Evolutionary conservation across 2,329 filamentous ascomycete genomes (phyloP).

Genomic region (Penicillium expansum): DNA sequence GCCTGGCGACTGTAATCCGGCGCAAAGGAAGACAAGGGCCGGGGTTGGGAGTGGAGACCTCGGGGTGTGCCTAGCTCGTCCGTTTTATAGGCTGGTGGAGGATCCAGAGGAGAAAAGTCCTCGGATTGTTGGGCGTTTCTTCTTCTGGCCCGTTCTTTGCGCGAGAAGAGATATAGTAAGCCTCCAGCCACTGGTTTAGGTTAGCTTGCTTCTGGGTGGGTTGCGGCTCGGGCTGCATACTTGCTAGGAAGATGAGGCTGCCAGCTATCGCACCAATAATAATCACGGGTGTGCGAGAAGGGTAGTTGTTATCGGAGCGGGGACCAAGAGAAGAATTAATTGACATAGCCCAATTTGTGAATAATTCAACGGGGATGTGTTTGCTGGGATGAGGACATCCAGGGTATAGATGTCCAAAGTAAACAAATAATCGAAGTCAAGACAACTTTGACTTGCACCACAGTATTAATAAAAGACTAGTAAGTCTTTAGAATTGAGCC

Average conservation of each 20-base stretch:
- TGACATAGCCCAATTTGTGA: conserved; percentile 1
- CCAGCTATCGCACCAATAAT: conserved; percentile 6
- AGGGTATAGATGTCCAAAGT: background rate
- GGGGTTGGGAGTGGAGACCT: conserved; percentile 20
- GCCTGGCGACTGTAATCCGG: conserved; percentile 20
- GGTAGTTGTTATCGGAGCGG: background rate
- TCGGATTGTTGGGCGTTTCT: conserved; percentile 15
- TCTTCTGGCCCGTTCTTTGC: conserved; percentile 25
- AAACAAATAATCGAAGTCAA: background rate
- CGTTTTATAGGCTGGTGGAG: conserved; percentile 20
- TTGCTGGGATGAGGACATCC: background rate
- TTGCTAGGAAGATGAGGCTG: conserved; percentile 7
- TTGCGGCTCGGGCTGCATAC: conserved; percentile 10
- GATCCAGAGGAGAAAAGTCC: conserved; percentile 4
- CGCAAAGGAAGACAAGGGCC: conserved; percentile 26
- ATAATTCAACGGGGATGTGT: background rate
- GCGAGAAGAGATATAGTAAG: conserved; percentile 22
- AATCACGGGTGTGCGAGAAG: conserved; percentile 4
- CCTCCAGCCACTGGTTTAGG: conserved; percentile 18
- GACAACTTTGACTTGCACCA: background rate
- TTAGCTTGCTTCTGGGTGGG: conserved; percentile 7
- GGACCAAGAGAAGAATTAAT: background rate
- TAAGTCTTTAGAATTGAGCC: background rate
- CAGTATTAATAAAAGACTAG: background rate
- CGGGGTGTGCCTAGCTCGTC: conserved; percentile 8